Base-by-base conservation (phyloP, 495 filamentous ascomycete species). In the Venustampulla echinocandica region DNA sequence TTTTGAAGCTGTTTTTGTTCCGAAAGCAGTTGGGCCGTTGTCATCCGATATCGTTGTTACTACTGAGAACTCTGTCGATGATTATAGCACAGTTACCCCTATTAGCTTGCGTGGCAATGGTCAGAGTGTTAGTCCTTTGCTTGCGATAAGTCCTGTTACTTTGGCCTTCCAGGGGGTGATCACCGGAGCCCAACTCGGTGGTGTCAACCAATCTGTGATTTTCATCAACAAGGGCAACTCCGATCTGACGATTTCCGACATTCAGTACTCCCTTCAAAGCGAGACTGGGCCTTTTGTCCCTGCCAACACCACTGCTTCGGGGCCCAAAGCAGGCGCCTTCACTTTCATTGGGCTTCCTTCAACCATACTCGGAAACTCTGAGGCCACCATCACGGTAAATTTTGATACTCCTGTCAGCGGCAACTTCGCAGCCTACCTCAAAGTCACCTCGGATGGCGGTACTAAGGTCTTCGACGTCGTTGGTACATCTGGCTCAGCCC, bases 111-210 rank as follows among this genome's bases (percentile, higher is more conserved):
- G 56, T 19, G 68, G 64, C 28, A 56, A 50, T 9, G 63, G 55
- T 7, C 58, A 55, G 19, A 64, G 63, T 36, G 37, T 55, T 3
- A 34, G 14, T 6, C 60, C 69, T 13, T 44, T 68, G 10, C 53
- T 71, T 2, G 54, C 49, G 1, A 56, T 67, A 13, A 54, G 39
- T 5, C 68, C 69, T 2, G 59, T 60, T 18, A 60, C 56, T 0
- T 52, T 70, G 3, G 54, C 59, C n/a, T 71, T 71, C 53, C 58
- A 57, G 1, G 63, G 63, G n/a, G 53, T 64, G 5, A 61, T 71
- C n/a, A 56, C 61, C 13, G 61, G 60, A 2, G 47, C 56, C 21
- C 44, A 54, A 4, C 47, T 50, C 0, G 57, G 46, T 33, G 59
- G 61, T 19, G 50, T 55, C 30, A 45, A 59, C 19, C 49, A 61